Evolutionary conservation across 352 stramenopile species (phyloP), one percentile per base, ranked within the genome.

Genomic region (Globisporangium megalacanthum): DNA sequence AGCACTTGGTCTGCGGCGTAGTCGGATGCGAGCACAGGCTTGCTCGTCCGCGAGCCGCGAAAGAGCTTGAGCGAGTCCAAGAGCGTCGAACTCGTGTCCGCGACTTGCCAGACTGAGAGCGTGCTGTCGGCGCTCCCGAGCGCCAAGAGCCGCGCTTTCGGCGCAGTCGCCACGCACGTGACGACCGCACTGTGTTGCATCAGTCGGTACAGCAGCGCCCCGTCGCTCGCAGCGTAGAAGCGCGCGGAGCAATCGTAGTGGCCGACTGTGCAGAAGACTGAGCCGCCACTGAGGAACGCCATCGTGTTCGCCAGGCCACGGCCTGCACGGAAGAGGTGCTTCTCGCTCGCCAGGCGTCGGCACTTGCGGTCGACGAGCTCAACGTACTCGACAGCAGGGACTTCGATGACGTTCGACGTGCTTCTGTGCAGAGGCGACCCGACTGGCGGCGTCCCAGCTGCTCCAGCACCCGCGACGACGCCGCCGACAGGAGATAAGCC

Each of bases 1-100:
- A 92, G 72, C 11, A 92, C 77, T 60, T 92, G 83, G 46, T 91
- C 75, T 0, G 83, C 83, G 2, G 75, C 74, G 55, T 90, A 92
- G 55, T 92, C 83, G 48, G 83, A 86, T 9, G 75, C 73, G 39
- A 89, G 72, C n/a, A 91, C 81, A 15, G 80, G 82, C 14, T 83
- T 83, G 5, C 52, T 50, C 36, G 42, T 70, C 51, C 81, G 84
- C 33, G 74, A 65, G 2, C 74, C 73, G 53, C 80, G 69, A 44
- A 93, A 93, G 51, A 91, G 71, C 55, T 89, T 92, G 51, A 95
- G 69, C 25, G 83, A 83, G 44, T 89, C 73, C 35, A 95, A 58
- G 19, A 92, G 62, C 46, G 77, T 89, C 48, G 74, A 85, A 25
- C 73, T 89, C 44, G 76, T 77, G 39, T 67, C 71, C 22, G 76